These are phyloP conservation scores for Hanseniaspora sp. DNA, from an alignment of 1,139 yeast species.

Conservation along the genomic window DNA sequence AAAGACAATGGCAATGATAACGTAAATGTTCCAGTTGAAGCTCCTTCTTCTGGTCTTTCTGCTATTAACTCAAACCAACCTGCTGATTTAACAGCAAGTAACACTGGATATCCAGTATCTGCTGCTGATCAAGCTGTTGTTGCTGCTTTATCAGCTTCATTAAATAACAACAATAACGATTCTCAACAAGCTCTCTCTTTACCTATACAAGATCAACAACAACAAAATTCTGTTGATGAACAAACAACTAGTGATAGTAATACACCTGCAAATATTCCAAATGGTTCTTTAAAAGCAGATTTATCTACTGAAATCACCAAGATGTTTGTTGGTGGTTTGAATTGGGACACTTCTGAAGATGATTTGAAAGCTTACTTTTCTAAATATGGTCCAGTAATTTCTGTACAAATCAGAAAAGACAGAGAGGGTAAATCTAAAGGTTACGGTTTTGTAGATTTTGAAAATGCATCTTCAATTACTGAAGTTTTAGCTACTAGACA, in stretches of 20 bases:
- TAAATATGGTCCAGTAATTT: constrained; percentile 82
- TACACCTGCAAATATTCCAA: constrained; percentile 21
- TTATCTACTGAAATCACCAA: constrained; percentile 57
- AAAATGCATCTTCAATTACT: constrained; percentile 70
- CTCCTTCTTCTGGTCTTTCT: background rate
- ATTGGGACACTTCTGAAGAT: constrained; percentile 96
- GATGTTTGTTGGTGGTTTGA: constrained; percentile 96
- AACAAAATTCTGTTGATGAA: background rate
- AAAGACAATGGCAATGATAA: background rate
- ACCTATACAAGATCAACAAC: too few relatives aligned
- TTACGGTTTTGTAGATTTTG: constrained; percentile 87
- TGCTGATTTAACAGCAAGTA: background rate
- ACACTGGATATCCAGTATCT: background rate
- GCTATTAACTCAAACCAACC: constrained; percentile 3
- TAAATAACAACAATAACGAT: constrained; percentile 20
- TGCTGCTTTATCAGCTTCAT: constrained; percentile 19
- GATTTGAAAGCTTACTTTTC: constrained; percentile 68
- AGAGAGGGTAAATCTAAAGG: constrained; percentile 91
- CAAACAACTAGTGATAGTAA: constrained; percentile 24
- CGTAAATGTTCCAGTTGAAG: background rate
- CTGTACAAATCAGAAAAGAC: constrained; percentile 92
- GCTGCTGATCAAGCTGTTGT: background rate
- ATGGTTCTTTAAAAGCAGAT: constrained; percentile 32
- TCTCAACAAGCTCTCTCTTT: background rate
- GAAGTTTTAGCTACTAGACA: constrained; percentile 82